A percentile compares a stretch with the other conserved stretches of the same genome.
These are phyloP conservation scores for Trapa incisa DNA, from an alignment of 345 rosid genomes.

Conservation along the genomic window DNA sequence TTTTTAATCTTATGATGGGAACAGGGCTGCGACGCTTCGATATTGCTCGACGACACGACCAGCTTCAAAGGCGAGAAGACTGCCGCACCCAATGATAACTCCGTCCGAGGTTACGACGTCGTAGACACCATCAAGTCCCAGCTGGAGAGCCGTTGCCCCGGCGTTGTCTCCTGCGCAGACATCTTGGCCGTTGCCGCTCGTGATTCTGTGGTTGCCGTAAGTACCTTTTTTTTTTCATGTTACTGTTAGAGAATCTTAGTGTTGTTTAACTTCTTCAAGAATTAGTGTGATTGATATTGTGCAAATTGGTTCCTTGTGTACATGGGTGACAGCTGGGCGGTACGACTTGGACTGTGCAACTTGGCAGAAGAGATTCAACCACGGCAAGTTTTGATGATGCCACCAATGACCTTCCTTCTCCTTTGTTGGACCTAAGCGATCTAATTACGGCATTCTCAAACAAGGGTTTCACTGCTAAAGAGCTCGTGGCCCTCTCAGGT, in stretches of 20 bases:
- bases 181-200: conserved; percentile 15
- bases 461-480: conserved; percentile 27
- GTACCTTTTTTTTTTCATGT: not conserved
- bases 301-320: not conserved
- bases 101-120: conserved; percentile 12
- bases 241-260: no score
- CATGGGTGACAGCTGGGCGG: conserved; percentile 27
- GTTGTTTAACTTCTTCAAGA: no score
- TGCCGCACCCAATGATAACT: conserved; percentile 6
- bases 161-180: conserved; percentile 17
- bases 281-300: not conserved
- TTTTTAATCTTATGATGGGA: not conserved
- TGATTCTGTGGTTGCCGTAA: conserved; percentile 10
- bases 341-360: conserved; percentile 28
- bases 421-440: conserved; percentile 22
- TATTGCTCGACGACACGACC: conserved; percentile 12
- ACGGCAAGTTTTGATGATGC: conserved; percentile 26
- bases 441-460: conserved; percentile 26
- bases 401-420: conserved; percentile 22
- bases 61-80: conserved; percentile 14
- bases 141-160: conserved; percentile 17
- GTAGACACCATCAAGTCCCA: conserved; percentile 13
- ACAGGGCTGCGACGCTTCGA: conserved; percentile 19
- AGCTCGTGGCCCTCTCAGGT: conserved; percentile 39
- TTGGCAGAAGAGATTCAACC: conserved; percentile 37